phyloP scores from a whole-genome alignment of 2,329 filamentous ascomycete genomes.

The Neurospora sp. region DNA sequence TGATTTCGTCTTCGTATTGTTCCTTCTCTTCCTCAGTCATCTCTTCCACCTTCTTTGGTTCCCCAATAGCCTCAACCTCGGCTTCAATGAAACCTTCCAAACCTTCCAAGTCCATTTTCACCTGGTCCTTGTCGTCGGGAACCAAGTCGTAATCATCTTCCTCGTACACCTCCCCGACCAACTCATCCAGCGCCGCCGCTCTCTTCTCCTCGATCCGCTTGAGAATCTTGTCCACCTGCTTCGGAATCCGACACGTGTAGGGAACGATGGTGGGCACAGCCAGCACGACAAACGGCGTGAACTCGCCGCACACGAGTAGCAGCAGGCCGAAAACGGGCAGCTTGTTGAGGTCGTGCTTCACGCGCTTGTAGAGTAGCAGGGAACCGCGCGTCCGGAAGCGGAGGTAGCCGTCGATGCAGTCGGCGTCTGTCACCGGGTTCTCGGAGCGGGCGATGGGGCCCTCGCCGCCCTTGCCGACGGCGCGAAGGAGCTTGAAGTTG shows the following conservation, averaged over 20 bases:
- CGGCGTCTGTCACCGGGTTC: slow-evolving; percentile 29
- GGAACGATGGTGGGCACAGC: slow-evolving; percentile 64
- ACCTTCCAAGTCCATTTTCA: background rate
- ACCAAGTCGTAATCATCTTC: background rate
- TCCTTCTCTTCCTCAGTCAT: background rate
- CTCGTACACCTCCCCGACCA: slow-evolving; percentile 1
- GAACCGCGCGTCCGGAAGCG: slow-evolving; percentile 46
- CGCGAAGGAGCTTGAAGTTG: slow-evolving; percentile 48
- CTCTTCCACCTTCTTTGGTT: background rate
- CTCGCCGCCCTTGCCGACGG: slow-evolving; percentile 27
- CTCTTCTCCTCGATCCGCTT: slow-evolving; percentile 45
- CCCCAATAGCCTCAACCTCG: background rate
- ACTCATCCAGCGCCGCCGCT: slow-evolving; percentile 16
- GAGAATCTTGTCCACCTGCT: slow-evolving; percentile 50
- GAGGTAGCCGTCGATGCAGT: slow-evolving; percentile 19
- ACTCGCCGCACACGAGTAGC: slow-evolving; percentile 71
- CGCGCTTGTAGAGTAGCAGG: slow-evolving; percentile 60
- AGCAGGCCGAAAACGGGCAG: slow-evolving; percentile 70
- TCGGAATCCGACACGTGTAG: slow-evolving; percentile 71
- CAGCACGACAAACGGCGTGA: slow-evolving; percentile 71
- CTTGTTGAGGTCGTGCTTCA: slow-evolving; percentile 61
- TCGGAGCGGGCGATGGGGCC: slow-evolving; percentile 30
- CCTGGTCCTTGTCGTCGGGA: background rate
- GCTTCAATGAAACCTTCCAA: background rate
- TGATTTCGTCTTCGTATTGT: background rate